Evolutionary conservation across 2,329 filamentous ascomycete species (phyloP).

Genomic region (Teratosphaeria zuluensis): DNA sequence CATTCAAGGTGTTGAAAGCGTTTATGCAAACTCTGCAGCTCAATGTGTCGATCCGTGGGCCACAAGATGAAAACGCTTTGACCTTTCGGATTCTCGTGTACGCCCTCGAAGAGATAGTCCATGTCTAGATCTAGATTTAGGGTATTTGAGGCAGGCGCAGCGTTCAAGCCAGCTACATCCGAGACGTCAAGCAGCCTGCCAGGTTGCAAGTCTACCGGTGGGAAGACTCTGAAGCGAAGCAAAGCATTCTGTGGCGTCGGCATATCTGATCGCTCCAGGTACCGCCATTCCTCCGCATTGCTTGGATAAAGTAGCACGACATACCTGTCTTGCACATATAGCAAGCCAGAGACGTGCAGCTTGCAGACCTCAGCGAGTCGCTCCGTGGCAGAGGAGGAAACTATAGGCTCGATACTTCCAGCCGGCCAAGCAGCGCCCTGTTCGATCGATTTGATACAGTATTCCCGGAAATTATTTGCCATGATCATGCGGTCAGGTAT

Average conservation of each 20-base stretch:
- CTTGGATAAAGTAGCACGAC: conserved; percentile 18
- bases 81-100: conserved; percentile 2
- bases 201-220: neutral
- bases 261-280: conserved; percentile 8
- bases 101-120: neutral
- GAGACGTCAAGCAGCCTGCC: neutral
- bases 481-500: conserved; percentile 7
- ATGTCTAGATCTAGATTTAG: neutral
- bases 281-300: conserved; percentile 18
- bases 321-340: conserved; percentile 6
- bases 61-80: conserved; percentile 20
- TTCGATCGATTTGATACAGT: neutral
- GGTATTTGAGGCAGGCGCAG: neutral
- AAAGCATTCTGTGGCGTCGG: neutral
- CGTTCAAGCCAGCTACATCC: neutral
- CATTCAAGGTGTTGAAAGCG: conserved; percentile 12
- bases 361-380: conserved; percentile 15
- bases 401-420: conserved; percentile 3
- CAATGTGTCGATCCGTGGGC: conserved; percentile 8
- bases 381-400: neutral
- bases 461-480: conserved; percentile 8
- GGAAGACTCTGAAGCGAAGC: conserved; percentile 4
- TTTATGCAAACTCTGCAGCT: conserved; percentile 13
- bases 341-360: conserved; percentile 11
- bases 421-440: conserved; percentile 1